Base-by-base conservation (phyloP, 163 green algal species). In the Chlorella variabilis region DNA sequence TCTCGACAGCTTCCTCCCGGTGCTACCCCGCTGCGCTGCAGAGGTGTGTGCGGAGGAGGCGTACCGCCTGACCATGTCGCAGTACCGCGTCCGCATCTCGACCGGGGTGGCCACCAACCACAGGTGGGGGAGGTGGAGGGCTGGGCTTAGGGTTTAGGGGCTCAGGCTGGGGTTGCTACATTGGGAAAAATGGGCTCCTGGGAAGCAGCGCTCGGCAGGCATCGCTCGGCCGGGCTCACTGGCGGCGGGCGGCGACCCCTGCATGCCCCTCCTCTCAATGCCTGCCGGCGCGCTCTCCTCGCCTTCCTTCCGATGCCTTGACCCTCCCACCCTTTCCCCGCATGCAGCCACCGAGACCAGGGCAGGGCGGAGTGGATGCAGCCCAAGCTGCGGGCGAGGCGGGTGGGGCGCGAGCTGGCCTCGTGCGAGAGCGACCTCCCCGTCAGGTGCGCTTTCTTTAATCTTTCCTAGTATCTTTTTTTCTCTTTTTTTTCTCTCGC, bases 401-500 rank as follows among this genome's bases (percentile, higher is more conserved):
- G 80, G 21, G 80, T 85, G 65, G 80, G 56, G 38, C 29, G 71
- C 1, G 80, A 85, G 75, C 71, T 85, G 31, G 80, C 80, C 15
- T 80, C 80, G 4, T 76, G 71, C 39, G 80, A 85, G 66, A 63
- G 49, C 65, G 80, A 85, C 41, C 71, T 85, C 21, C 80, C 80
- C 25, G 23, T 85, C 45, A 78, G 75, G 58, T 81, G 59, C n/a
- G n/a, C n/a, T 8, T 51, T 51, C n/a, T n/a, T n/a, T n/a, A n/a
- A n/a, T n/a, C n/a, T n/a, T n/a, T n/a, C n/a, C n/a, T n/a, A n/a
- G n/a, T n/a, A n/a, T n/a, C n/a, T n/a, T n/a, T n/a, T n/a, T n/a
- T n/a, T n/a, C n/a, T n/a, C n/a, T n/a, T n/a, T n/a, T n/a, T n/a
- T n/a, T n/a, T n/a, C n/a, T n/a, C n/a, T n/a, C n/a, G n/a, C n/a